These are phyloP conservation scores for Oldenlandia corymbosa DNA, from an alignment of 257 asterid species.

Conservation along the genomic window DNA sequence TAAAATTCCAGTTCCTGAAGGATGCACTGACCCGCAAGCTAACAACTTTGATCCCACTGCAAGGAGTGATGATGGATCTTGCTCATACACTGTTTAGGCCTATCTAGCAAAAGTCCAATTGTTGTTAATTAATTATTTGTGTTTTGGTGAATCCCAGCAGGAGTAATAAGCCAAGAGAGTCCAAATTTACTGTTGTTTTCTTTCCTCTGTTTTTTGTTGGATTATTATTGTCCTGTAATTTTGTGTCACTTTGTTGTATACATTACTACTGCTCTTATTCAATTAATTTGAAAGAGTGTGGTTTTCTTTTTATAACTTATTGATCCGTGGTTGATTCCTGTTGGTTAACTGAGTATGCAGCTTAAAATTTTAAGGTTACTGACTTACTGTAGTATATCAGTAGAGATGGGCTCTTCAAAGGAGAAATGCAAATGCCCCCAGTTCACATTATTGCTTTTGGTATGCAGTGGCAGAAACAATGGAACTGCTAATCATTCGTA, in stretches of 20 bases:
- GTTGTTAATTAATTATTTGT: background rate
- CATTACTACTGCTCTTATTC: background rate
- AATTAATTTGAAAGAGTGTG: constrained; percentile 7
- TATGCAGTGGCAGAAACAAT: too few relatives aligned
- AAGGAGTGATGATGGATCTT: constrained; percentile 65
- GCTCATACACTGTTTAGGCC: constrained; percentile 25
- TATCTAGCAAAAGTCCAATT: background rate
- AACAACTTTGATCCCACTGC: constrained; percentile 56
- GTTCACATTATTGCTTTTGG: too few relatives aligned
- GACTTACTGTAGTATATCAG: too few relatives aligned
- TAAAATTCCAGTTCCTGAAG: constrained; percentile 45
- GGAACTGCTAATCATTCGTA: too few relatives aligned
- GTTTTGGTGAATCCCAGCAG: background rate
- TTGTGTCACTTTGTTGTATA: background rate
- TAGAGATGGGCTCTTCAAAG: too few relatives aligned
- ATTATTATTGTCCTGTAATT: constrained; percentile 3
- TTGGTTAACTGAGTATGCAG: too few relatives aligned
- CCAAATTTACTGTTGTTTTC: background rate
- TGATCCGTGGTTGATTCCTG: too few relatives aligned
- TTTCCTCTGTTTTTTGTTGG: constrained; percentile 7
- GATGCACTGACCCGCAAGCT: constrained; percentile 63
- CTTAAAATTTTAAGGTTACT: too few relatives aligned
- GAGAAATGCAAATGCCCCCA: too few relatives aligned
- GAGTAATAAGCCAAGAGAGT: constrained; percentile 8
- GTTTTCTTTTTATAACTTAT: background rate